phyloP scores from a whole-genome alignment of 306 rosid species.

The Echinosophora koreensis region DNA sequence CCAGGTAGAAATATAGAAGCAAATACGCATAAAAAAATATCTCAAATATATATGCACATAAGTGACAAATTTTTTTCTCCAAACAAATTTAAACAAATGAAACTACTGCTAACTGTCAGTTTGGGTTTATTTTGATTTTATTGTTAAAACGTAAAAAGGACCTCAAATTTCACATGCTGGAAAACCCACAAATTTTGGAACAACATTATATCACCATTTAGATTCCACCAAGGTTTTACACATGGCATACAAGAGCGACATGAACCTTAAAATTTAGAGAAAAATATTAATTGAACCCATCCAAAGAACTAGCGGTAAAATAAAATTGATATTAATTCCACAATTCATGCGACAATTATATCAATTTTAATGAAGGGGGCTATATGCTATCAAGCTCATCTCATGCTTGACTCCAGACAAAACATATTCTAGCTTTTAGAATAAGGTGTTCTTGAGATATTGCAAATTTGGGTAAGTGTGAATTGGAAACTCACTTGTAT shows the following conservation, averaged over 20 bases:
- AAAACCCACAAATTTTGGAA: slow-evolving; percentile 8
- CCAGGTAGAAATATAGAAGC: background rate
- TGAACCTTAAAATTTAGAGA: background rate
- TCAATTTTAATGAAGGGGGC: background rate
- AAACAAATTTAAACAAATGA: slow-evolving; percentile 8
- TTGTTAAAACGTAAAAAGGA: background rate
- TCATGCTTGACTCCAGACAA: slow-evolving; percentile 2
- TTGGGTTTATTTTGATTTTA: background rate
- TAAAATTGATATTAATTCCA: background rate
- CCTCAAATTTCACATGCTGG: background rate
- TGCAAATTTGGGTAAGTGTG: background rate
- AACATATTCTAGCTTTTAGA: slow-evolving; percentile 6
- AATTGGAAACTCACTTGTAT: background rate
- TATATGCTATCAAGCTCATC: background rate
- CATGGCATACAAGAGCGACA: background rate
- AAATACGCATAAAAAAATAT: slow-evolving; percentile 2
- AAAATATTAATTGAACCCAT: slow-evolving; percentile 8
- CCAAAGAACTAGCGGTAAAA: slow-evolving; percentile 6
- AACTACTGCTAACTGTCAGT: background rate
- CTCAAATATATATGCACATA: background rate
- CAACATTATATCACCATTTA: background rate
- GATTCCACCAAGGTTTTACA: slow-evolving; percentile 15
- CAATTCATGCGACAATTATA: background rate
- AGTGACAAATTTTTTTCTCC: background rate
- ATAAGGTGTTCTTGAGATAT: background rate